Percentiles rank a stretch among this genome's conserved stretches.
Conservation (phyloP, 179 eudicot species). For the Pouteria campechiana region DNA sequence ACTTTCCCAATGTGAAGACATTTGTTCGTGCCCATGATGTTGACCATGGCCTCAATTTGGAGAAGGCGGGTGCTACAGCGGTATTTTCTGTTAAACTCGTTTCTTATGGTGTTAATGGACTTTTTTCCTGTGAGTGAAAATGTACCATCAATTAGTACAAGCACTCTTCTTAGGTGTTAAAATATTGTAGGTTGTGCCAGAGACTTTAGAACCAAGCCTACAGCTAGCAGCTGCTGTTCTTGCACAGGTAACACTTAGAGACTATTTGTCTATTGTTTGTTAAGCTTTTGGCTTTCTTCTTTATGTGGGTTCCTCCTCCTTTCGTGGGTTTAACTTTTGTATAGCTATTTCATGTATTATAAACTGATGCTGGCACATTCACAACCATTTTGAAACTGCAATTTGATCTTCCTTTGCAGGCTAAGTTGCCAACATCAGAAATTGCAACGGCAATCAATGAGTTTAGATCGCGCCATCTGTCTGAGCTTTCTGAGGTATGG, state of each 20-base stretch:
- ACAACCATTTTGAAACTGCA: too few species aligned
- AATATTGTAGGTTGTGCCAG: slow-evolving; percentile 79
- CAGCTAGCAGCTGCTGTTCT: slow-evolving; percentile 99
- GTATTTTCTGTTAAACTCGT: too few species aligned
- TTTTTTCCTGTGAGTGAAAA: too few species aligned
- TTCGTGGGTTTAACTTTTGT: slow-evolving; percentile 3
- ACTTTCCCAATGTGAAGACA: slow-evolving; percentile 90
- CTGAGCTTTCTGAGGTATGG: slow-evolving; percentile 88
- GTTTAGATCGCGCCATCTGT: slow-evolving; percentile 93
- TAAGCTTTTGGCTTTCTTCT: neutral
- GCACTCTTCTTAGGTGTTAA: too few species aligned
- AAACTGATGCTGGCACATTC: too few species aligned
- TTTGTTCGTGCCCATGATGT: slow-evolving; percentile 99
- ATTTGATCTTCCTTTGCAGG: slow-evolving; percentile 36
- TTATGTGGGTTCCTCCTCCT: neutral
- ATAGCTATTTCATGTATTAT: too few species aligned
- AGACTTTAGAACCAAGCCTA: slow-evolving; percentile 97
- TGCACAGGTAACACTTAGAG: slow-evolving; percentile 61
- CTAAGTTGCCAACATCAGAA: slow-evolving; percentile 90
- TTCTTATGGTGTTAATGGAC: too few species aligned
- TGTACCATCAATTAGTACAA: too few species aligned
- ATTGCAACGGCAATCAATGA: slow-evolving; percentile 90
- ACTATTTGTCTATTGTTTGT: neutral
- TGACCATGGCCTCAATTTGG: slow-evolving; percentile 95
- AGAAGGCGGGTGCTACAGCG: slow-evolving; percentile 99